Evolutionary conservation across 2,329 filamentous ascomycete species (phyloP).

Genomic region (Chlorencoelia australis): DNA sequence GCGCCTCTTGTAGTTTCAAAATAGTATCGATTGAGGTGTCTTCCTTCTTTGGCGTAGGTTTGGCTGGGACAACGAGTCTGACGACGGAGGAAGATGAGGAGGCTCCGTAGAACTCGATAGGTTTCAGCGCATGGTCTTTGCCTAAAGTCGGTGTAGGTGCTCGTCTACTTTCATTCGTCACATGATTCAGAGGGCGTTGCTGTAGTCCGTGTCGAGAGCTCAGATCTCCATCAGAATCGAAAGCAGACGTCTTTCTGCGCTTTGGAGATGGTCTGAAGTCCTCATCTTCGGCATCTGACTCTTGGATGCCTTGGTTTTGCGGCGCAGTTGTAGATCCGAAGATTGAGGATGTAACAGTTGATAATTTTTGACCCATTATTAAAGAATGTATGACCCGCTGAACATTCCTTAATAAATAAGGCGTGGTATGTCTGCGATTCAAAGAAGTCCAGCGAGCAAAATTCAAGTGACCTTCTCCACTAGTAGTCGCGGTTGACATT

Average conservation of each 20-base stretch:
- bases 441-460: conserved; percentile 5
- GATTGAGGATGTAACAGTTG: conserved; percentile 13
- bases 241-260: conserved; percentile 13
- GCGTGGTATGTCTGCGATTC: conserved; percentile 5
- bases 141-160: not conserved
- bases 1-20: conserved; percentile 5
- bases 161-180: conserved; percentile 12
- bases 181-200: conserved; percentile 8
- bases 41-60: no score
- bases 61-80: no score
- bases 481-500: conserved; percentile 14
- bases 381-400: conserved; percentile 10
- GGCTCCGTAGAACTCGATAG: conserved; percentile 14
- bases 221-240: not conserved
- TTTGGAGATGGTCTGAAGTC: conserved; percentile 17
- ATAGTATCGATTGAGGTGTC: conserved; percentile 4
- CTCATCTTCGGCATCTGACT: conserved; percentile 17
- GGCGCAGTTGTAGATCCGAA: conserved; percentile 1
- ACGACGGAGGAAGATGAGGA: not conserved
- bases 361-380: conserved; percentile 19
- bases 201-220: conserved; percentile 1
- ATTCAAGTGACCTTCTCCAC: conserved; percentile 12
- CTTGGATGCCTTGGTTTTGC: conserved; percentile 5
- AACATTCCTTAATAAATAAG: conserved; percentile 19
- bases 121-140: conserved; percentile 11